Evolutionary conservation across 768 basidiomycete species (phyloP), one percentile per base, ranked within the genome.

Genomic region (Trametes cinnabarina): DNA sequence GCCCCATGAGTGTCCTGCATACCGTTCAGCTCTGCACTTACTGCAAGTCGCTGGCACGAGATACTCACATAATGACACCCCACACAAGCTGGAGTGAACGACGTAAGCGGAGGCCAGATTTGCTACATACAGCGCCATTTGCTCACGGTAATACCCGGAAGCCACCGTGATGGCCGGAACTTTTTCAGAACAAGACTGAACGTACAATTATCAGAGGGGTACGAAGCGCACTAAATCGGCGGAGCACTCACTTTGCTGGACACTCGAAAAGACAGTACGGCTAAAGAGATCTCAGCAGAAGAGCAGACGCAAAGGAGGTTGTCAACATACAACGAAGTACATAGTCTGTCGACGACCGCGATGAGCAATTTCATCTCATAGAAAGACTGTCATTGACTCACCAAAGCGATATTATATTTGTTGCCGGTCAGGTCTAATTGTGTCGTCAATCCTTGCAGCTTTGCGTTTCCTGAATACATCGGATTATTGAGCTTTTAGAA

Each of bases 101-200:
- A 1, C n/a, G 28, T 30, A 3, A 30, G 37, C 25, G 12, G n/a
- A n/a, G n/a, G n/a, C n/a, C n/a, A n/a, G n/a, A n/a, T n/a, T n/a
- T n/a, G n/a, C n/a, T n/a, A n/a, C n/a, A n/a, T n/a, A n/a, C n/a
- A n/a, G n/a, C n/a, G n/a, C n/a, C n/a, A n/a, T n/a, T n/a, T n/a
- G n/a, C 37, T 58, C 62, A 85, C 85, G 54, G 82, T 84, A 48
- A 88, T 85, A 19, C 78, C 79, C 1, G 87, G 84, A 32, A 89
- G 76, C 85, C 86, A 88, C 68, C 81, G 77, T 5, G 87, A 88
- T 10, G 88, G 88, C 34, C 82, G 77, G 65, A 87, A 78, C 37
- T 76, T 78, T 65, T 87, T 87, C 26, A 88, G 72, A 7, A 86
- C 79, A 41, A 87, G 64, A 63, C 65, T 73, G 49, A n/a, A n/a